Percentiles rank a stretch among this genome's conserved stretches.
Conservation (phyloP, 1,284 basidiomycete species). For the Microbotryum silenes-acaulis region DNA sequence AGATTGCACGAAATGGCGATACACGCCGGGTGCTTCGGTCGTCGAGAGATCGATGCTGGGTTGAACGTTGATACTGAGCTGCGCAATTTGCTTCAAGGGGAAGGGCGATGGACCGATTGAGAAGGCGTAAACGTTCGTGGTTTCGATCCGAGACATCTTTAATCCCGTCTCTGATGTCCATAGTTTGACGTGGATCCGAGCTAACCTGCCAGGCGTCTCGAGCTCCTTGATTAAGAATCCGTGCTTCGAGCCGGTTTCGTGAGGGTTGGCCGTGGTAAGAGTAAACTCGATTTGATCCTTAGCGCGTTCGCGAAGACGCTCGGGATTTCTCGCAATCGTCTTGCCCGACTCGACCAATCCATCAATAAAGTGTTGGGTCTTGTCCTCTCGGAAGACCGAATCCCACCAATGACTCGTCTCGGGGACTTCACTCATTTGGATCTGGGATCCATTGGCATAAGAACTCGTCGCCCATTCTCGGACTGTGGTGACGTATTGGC, state of each 20-base stretch:
- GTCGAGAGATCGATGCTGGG: background rate
- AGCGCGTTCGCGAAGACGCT: slow-evolving; percentile 16
- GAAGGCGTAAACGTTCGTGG: slow-evolving; percentile 1
- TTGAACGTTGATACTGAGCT: background rate
- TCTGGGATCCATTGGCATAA: slow-evolving; percentile 1
- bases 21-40: background rate
- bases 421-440: slow-evolving; percentile 56
- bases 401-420: slow-evolving; percentile 63
- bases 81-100: background rate
- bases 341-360: slow-evolving; percentile 34
- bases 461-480: slow-evolving; percentile 47
- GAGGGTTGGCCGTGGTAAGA: slow-evolving; percentile 57
- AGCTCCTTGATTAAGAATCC: slow-evolving; percentile 57
- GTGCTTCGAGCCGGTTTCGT: slow-evolving; percentile 56
- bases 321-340: background rate
- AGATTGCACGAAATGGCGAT: background rate
- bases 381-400: slow-evolving; percentile 51
- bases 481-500: slow-evolving; percentile 54
- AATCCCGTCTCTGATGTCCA: background rate
- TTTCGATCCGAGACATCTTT: background rate
- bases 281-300: slow-evolving; percentile 47
- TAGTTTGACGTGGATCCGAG: slow-evolving; percentile 25
- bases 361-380: slow-evolving; percentile 52
- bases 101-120: background rate
- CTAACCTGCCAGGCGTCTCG: slow-evolving; percentile 49